phyloP scores from a whole-genome alignment of 768 basidiomycete genomes.

The Lentinula aciculospora region DNA sequence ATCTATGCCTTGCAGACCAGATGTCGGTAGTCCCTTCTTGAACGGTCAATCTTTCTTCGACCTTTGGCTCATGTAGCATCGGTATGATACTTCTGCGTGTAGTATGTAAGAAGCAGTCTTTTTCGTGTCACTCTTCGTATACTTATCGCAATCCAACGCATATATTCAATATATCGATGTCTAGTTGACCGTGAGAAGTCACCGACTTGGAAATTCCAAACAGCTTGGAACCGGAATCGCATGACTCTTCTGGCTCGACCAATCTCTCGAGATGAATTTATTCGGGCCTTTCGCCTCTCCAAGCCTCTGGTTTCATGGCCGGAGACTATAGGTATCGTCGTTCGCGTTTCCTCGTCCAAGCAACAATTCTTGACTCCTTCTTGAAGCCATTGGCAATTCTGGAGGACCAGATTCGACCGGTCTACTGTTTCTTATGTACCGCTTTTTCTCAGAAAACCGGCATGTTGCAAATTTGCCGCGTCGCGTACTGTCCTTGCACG shows the following conservation, averaged over 20 bases:
- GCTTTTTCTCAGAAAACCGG: constrained; percentile 26
- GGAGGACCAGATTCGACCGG: constrained; percentile 83
- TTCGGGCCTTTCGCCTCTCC: constrained; percentile 34
- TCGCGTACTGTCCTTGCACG: constrained; percentile 49
- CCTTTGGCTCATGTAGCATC: no score
- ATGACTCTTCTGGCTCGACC: constrained; percentile 2
- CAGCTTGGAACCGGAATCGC: not conserved
- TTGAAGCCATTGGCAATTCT: constrained; percentile 67
- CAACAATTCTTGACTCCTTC: not conserved
- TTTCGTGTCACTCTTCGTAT: no score
- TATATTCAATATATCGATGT: no score
- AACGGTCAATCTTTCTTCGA: no score
- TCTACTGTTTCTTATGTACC: constrained; percentile 61
- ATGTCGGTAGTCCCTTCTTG: no score
- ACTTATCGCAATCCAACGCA: no score
- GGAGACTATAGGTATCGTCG: constrained; percentile 33
- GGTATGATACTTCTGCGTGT: no score
- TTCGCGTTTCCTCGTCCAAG: constrained; percentile 8
- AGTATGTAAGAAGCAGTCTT: no score
- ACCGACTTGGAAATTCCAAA: no score
- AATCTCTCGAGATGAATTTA: constrained; percentile 14
- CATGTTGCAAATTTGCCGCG: constrained; percentile 11
- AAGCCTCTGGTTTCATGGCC: constrained; percentile 48
- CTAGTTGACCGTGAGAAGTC: no score
- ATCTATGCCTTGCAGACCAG: no score